These are phyloP conservation scores for Trichoderma breve DNA, from an alignment of 2,329 filamentous ascomycete genomes.

Conservation along the genomic window DNA sequence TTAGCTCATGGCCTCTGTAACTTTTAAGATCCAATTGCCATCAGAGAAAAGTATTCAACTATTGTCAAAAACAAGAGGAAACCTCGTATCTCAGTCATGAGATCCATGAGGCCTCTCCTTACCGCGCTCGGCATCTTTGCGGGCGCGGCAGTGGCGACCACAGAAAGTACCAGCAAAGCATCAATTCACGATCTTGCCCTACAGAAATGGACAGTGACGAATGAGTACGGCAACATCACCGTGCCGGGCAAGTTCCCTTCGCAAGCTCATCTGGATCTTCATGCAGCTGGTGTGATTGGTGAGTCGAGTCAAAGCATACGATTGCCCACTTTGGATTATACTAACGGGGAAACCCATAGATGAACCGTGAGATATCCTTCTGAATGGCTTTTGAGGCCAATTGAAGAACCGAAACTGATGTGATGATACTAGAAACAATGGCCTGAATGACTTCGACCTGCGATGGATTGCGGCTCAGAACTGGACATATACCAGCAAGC, in stretches of 20 bases:
- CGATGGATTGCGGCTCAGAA: conserved; percentile 53
- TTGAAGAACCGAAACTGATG: background rate
- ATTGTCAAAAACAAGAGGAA: background rate
- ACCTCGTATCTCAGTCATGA: background rate
- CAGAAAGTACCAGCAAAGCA: background rate
- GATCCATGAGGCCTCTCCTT: background rate
- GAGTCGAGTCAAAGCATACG: background rate
- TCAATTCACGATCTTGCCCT: conserved; percentile 6
- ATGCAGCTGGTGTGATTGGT: conserved; percentile 50
- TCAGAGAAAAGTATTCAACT: background rate
- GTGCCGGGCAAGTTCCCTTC: conserved; percentile 56
- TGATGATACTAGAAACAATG: conserved; percentile 43
- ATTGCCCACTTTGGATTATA: background rate
- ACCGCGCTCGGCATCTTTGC: conserved; percentile 9
- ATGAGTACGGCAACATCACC: conserved; percentile 23
- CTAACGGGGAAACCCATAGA: background rate
- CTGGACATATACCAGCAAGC: conserved; percentile 58
- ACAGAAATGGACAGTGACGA: conserved; percentile 17
- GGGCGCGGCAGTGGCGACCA: background rate
- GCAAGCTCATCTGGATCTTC: conserved; percentile 59
- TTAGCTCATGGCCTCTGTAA: background rate
- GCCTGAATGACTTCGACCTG: conserved; percentile 58
- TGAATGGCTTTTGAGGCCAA: background rate
- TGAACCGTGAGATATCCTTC: conserved; percentile 34
- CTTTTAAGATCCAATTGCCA: background rate